A percentile compares a stretch with the other conserved stretches of the same genome.
phyloP scores from a whole-genome alignment of 306 rosid genomes.

The Canavalia gladiata region DNA sequence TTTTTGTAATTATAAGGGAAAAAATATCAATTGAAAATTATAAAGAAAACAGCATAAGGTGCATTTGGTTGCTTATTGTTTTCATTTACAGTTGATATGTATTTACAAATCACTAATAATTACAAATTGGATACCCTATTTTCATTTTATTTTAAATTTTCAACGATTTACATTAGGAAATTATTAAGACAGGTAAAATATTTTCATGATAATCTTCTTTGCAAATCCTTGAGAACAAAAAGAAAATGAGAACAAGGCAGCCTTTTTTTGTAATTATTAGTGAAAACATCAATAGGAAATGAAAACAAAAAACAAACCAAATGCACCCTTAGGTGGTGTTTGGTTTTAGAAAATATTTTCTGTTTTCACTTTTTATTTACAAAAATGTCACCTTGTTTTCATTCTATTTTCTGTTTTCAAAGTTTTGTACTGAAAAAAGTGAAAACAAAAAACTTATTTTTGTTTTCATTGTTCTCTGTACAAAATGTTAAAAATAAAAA shows the following conservation, averaged over 20 bases:
- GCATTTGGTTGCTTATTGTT: neutral
- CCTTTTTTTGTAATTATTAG: neutral
- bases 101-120: neutral
- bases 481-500: too few species aligned
- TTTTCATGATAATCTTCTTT: neutral
- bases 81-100: neutral
- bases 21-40: neutral
- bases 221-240: neutral
- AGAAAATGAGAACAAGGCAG: neutral
- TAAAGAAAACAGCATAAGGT: neutral
- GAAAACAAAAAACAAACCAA: conserved; percentile 1
- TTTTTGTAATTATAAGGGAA: neutral
- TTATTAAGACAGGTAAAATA: neutral
- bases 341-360: too few species aligned
- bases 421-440: too few species aligned
- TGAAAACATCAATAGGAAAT: conserved; percentile 5
- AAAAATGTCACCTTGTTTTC: too few species aligned
- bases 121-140: neutral
- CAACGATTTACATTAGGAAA: neutral
- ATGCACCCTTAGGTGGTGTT: neutral
- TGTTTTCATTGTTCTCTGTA: too few species aligned
- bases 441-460: too few species aligned
- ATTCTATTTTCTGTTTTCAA: too few species aligned
- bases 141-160: neutral
- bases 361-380: too few species aligned